Percentiles rank a stretch among this genome's conserved stretches.
These are phyloP conservation scores for Venturia effusa DNA, from an alignment of 2,329 filamentous ascomycete genomes.

Conservation along the genomic window DNA sequence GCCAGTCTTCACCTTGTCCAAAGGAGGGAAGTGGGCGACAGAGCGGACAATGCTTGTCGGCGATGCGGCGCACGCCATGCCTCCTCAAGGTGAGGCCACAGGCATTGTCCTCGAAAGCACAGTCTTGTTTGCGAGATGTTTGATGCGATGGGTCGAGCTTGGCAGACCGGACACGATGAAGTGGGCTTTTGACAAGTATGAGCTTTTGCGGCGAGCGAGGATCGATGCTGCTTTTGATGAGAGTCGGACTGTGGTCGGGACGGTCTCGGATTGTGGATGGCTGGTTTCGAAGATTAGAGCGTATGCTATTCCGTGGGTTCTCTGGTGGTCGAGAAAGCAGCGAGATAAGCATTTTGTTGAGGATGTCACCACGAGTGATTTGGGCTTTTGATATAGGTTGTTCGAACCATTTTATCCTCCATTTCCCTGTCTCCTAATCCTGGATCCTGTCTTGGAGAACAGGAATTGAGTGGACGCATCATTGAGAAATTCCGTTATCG, in stretches of 20 bases:
- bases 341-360: conserved; percentile 7
- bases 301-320: conserved; percentile 26
- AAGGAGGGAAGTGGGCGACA: conserved; percentile 28
- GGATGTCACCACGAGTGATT: conserved; percentile 6
- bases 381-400: conserved; percentile 4
- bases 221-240: conserved; percentile 30
- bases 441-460: no score
- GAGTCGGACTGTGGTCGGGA: conserved; percentile 22
- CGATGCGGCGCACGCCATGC: conserved; percentile 39
- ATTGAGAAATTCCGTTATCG: no score
- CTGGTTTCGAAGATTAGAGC: conserved; percentile 27
- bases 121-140: conserved; percentile 30
- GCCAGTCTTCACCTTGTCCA: conserved; percentile 31
- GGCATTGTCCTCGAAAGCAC: conserved; percentile 35
- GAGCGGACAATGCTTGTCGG: conserved; percentile 32
- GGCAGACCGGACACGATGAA: conserved; percentile 21
- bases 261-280: conserved; percentile 28
- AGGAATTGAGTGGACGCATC: no score
- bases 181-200: conserved; percentile 28
- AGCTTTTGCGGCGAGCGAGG: conserved; percentile 25
- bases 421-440: no score
- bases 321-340: conserved; percentile 14
- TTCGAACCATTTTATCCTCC: no score
- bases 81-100: conserved; percentile 35
- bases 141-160: conserved; percentile 20